Percentiles rank a stretch among this genome's conserved stretches.
Evolutionary conservation across 1,284 basidiomycete species (phyloP).

Genomic region (Moesziomyces parantarcticus): DNA sequence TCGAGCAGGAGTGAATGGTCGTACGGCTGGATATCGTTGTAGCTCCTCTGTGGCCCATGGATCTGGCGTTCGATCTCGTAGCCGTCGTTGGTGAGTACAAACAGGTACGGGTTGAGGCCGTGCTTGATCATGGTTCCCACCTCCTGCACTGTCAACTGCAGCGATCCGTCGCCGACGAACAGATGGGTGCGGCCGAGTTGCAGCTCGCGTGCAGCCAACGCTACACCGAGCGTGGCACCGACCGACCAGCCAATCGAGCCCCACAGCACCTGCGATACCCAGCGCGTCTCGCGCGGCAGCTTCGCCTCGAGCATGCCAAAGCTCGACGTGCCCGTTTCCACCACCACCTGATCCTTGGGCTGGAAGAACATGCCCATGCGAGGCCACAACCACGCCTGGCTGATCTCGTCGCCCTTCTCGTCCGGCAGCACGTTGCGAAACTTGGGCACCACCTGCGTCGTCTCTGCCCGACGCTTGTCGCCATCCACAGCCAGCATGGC

Average conservation of each 20-base stretch:
- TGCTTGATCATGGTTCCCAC: conserved; percentile 80
- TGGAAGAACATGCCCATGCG: conserved; percentile 81
- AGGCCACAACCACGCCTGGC: conserved; percentile 78
- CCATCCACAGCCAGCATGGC: conserved; percentile 23
- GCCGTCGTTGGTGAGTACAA: conserved; percentile 88
- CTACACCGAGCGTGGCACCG: conserved; percentile 77
- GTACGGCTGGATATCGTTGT: conserved; percentile 60
- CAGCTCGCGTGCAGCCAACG: conserved; percentile 80
- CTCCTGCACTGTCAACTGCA: conserved; percentile 72
- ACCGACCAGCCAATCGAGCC: conserved; percentile 88
- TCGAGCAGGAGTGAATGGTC: conserved; percentile 49
- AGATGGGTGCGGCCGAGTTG: conserved; percentile 76
- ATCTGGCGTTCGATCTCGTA: conserved; percentile 80
- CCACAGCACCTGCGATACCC: conserved; percentile 75
- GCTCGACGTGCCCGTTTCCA: conserved; percentile 60
- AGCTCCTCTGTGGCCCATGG: conserved; percentile 73
- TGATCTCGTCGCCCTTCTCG: conserved; percentile 27
- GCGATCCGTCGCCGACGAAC: conserved; percentile 78
- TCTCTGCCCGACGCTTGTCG: conserved; percentile 14
- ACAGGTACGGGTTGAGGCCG: conserved; percentile 79
- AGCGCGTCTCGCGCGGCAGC: conserved; percentile 53
- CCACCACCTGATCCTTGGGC: conserved; percentile 66
- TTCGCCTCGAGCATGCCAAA: conserved; percentile 47
- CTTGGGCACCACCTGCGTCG: conserved; percentile 25
- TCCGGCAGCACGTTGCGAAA: conserved; percentile 39